Percentiles rank a stretch among this genome's conserved stretches.
Evolutionary conservation across 495 filamentous ascomycete species (phyloP).

Genomic region (Penicillium desertorum): DNA sequence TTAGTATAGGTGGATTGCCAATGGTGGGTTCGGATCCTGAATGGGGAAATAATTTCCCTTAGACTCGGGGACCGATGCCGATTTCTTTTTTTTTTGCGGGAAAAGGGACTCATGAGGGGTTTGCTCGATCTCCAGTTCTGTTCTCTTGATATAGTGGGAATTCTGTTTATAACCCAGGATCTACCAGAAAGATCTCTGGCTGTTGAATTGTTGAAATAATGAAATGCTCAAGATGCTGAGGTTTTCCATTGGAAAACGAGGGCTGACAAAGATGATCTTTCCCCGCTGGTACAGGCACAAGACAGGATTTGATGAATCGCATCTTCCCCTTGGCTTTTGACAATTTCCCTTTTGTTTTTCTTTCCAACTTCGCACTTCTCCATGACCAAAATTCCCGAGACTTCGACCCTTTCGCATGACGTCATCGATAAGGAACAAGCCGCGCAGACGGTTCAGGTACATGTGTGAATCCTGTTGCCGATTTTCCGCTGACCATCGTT

Average conservation of each 20-base stretch:
- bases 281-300: too few species aligned
- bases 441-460: conserved; percentile 53
- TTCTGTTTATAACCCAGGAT: too few species aligned
- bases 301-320: not conserved
- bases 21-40: conserved; percentile 2
- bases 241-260: too few species aligned
- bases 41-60: conserved; percentile 10
- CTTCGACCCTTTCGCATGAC: conserved; percentile 19
- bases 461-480: not conserved
- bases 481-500: conserved; percentile 9
- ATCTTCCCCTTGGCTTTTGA: not conserved
- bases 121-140: not conserved
- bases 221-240: too few species aligned
- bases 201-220: too few species aligned
- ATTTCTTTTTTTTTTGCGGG: not conserved
- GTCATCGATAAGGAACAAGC: conserved; percentile 39
- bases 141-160: too few species aligned
- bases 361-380: not conserved
- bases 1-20: not conserved
- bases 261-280: not conserved
- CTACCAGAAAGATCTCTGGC: too few species aligned
- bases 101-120: not conserved
- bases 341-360: not conserved
- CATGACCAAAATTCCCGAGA: not conserved
- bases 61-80: not conserved